A percentile compares a stretch with the other conserved stretches of the same genome.
phyloP scores from a whole-genome alignment of 2,329 filamentous ascomycete species.

The Atkinsonella texensis region DNA sequence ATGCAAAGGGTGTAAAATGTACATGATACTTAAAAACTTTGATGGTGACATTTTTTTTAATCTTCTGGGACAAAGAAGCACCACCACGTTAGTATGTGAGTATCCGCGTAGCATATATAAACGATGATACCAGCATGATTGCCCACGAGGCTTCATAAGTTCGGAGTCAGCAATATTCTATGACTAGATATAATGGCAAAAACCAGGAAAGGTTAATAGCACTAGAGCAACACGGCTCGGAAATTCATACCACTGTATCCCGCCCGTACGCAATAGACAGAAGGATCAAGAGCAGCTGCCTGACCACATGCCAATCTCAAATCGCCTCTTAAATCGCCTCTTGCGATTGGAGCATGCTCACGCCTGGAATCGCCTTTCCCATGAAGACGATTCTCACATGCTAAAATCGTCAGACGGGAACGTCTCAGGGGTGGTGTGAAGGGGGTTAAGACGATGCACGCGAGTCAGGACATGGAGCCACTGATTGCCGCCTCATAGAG shows the following conservation, averaged over 20 bases:
- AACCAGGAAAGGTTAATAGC: background rate
- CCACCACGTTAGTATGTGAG: background rate
- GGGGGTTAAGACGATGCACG: background rate
- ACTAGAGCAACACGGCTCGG: constrained; percentile 4
- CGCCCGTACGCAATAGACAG: background rate
- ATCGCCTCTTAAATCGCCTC: background rate
- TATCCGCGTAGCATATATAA: background rate
- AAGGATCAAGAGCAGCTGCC: background rate
- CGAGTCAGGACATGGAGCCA: too few species aligned
- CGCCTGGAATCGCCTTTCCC: background rate
- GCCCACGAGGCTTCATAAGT: background rate
- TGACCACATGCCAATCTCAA: background rate
- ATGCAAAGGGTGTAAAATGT: background rate
- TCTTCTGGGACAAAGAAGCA: background rate
- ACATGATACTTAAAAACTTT: constrained; percentile 5
- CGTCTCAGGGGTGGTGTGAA: background rate
- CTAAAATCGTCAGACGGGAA: background rate
- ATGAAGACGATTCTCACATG: background rate
- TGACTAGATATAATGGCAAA: background rate
- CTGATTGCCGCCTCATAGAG: too few species aligned
- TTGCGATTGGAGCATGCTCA: background rate
- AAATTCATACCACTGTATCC: background rate
- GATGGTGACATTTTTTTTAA: background rate
- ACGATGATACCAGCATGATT: background rate
- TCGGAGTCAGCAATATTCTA: background rate